phyloP scores from a whole-genome alignment of 2,329 filamentous ascomycete genomes.

The Calonectria henricotiae region DNA sequence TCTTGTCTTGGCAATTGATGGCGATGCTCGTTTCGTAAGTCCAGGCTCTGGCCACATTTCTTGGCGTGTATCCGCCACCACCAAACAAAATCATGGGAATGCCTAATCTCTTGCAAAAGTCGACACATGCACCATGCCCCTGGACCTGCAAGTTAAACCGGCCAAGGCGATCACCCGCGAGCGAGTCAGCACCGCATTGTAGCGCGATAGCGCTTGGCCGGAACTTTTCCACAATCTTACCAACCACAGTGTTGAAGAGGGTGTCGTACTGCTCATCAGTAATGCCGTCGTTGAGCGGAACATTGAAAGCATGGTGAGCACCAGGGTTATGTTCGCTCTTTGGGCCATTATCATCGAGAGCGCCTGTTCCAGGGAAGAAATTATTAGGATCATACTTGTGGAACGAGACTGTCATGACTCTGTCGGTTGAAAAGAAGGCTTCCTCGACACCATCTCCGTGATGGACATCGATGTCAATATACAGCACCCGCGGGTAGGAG shows the following conservation, averaged over 20 bases:
- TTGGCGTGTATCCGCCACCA: conserved; percentile 95
- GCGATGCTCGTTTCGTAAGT: conserved; percentile 96
- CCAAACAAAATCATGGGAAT: conserved; percentile 92
- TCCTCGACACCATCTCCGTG: conserved; percentile 94
- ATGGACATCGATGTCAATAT: conserved; percentile 95
- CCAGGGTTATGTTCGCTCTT: conserved; percentile 88
- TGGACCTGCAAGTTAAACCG: conserved; percentile 98
- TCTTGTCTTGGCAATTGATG: conserved; percentile 80
- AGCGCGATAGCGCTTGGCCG: conserved; percentile 92
- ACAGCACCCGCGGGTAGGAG: conserved; percentile 87
- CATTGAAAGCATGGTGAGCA: conserved; percentile 91
- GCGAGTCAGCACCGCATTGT: conserved; percentile 95
- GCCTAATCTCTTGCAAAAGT: conserved; percentile 86
- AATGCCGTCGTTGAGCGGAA: conserved; percentile 91
- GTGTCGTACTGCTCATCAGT: conserved; percentile 90
- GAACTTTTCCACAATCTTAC: conserved; percentile 85
- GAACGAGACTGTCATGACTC: conserved; percentile 94
- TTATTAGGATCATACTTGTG: conserved; percentile 91
- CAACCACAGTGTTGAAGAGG: conserved; percentile 88
- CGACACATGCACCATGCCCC: conserved; percentile 92
- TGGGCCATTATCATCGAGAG: conserved; percentile 87
- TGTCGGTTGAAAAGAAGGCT: conserved; percentile 90
- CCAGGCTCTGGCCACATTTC: conserved; percentile 97
- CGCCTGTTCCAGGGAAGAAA: conserved; percentile 95
- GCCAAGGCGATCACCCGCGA: conserved; percentile 93